Evolutionary conservation across 1,139 yeast species (phyloP).

Genomic region (Groenewaldozyma auringiensis): DNA sequence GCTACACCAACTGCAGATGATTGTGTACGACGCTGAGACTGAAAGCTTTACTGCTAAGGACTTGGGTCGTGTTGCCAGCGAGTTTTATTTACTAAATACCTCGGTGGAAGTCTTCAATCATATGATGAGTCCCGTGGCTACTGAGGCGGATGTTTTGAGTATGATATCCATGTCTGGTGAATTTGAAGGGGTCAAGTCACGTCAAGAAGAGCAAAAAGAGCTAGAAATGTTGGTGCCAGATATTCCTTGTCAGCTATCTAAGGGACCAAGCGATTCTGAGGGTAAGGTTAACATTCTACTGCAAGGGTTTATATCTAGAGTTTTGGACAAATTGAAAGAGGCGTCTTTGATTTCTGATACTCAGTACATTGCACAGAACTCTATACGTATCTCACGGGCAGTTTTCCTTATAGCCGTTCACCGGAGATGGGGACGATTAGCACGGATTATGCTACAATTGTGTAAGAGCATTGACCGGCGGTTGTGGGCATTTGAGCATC

Average conservation of each 20-base stretch:
- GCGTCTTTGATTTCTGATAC: conserved; percentile 81
- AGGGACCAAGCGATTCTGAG: conserved; percentile 62
- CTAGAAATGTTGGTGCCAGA: conserved; percentile 50
- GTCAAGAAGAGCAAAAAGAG: conserved; percentile 82
- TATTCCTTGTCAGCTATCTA: conserved; percentile 68
- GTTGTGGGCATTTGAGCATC: conserved; percentile 88
- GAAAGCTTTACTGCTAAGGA: conserved; percentile 79
- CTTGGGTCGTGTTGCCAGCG: conserved; percentile 90
- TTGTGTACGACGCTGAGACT: conserved; percentile 75
- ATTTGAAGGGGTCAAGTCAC: conserved; percentile 79
- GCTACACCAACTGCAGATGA: conserved; percentile 83
- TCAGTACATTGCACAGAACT: conserved; percentile 90
- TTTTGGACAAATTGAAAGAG: conserved; percentile 48
- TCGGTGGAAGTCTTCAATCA: conserved; percentile 86
- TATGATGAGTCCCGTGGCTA: conserved; percentile 73
- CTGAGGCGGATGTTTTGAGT: conserved; percentile 87
- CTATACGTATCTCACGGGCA: conserved; percentile 90
- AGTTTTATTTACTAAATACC: conserved; percentile 77
- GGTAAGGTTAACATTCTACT: conserved; percentile 83
- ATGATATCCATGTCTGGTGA: conserved; percentile 91
- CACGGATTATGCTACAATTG: conserved; percentile 63
- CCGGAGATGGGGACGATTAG: conserved; percentile 81
- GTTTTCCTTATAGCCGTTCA: conserved; percentile 77
- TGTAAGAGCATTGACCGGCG: conserved; percentile 83
- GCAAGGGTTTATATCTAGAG: conserved; percentile 81